Evolutionary conservation across 805 yeast genomes (phyloP), one percentile per base, ranked within the genome.

Genomic region (Yarrowia deformans): DNA sequence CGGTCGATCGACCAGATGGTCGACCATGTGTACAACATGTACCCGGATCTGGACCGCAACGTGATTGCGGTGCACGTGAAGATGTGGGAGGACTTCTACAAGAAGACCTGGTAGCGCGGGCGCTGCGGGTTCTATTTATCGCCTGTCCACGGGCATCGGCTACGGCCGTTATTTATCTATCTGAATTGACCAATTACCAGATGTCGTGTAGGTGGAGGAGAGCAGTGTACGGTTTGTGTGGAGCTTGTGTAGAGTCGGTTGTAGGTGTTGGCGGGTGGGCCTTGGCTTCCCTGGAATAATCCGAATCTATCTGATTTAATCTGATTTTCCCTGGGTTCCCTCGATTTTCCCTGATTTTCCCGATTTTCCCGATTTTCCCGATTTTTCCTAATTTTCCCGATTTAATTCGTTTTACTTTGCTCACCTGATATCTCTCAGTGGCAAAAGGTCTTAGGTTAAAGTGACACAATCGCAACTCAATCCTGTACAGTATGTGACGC

Each of bases 1-100:
- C 50, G 66, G 8, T 43, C 66, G 34, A 60, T 60, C 52, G 42
- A 32, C 34, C 66, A 60, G 66, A 60, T 60, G 66, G 66, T 60
- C n/a, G 52, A 60, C 52, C 66, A 60, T 34, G 40, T 60, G 42
- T 60, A n/a, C 50, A 60, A 60, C 52, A 60, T 60, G 66, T 60
- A 60, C 43, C 66, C 66, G n/a, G 66, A 60, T 40, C 42, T 60
- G 32, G 66, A 60, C 19, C 66, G 66, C 7, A n/a, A 32, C 23
- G 66, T 60, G 52, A 60, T 60, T 60, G 66, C 45, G 34, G 52
- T 45, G 43, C 66, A 60, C 37, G 66, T 60, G 14, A 60, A 43
- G 6, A 43, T 60, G 66, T 60, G 66, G 66, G 66, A 60, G 52
- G 46, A 60, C 16, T 60, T 14, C 52, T 60, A 60, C 66, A 43